Evolutionary conservation across 139 green algal genomes (phyloP), one percentile per base, ranked within the genome.

Genomic region (Closterium sp.): DNA sequence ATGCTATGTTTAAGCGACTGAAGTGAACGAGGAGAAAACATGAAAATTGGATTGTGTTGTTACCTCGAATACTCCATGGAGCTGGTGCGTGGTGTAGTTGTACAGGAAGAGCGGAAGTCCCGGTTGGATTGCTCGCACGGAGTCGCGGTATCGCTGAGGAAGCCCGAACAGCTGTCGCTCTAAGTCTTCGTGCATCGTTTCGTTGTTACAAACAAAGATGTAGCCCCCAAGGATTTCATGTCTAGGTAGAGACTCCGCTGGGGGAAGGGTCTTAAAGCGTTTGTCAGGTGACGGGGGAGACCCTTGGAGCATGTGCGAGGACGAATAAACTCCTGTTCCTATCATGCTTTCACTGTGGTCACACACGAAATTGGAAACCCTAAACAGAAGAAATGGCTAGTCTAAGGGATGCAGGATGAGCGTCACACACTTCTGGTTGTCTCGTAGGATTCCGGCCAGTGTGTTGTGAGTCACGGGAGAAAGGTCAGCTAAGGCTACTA

Each of bases 171-270:
- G 83, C 84, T 64, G 83, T 23, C 89, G 84, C 89, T 90, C 87
- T 8, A 90, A 81, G 66, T 90, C 38, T 69, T 92, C 83, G 23
- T 92, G 84, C 89, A 92, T 92, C 34, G 89, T 92, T 30, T 92
- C 89, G 43, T 92, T 92, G 83, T 92, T 92, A 30, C 89, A 92
- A 32, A 92, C 89, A 81, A 92, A 92, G 30, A 92, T 92, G 86
- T 92, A 92, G 10, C 89, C 89, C 25, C 89, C 89, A 25, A 92
- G 55, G 8, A 35, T 32, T 55, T 92, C 89, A 33, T 34, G 31
- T 33, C 89, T 66, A 6, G 89, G 89, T 23, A 92, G 89, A 8
- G 89, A n/a, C 33, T 92, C 89, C 21, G 83, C 84, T 19, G 89
- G 89, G 3, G 89, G 89, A 31, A 92, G 83, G 12, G 89, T 90